These are phyloP conservation scores for Pseudozyma sp. DNA, from an alignment of 1,284 basidiomycete species.

Conservation along the genomic window DNA sequence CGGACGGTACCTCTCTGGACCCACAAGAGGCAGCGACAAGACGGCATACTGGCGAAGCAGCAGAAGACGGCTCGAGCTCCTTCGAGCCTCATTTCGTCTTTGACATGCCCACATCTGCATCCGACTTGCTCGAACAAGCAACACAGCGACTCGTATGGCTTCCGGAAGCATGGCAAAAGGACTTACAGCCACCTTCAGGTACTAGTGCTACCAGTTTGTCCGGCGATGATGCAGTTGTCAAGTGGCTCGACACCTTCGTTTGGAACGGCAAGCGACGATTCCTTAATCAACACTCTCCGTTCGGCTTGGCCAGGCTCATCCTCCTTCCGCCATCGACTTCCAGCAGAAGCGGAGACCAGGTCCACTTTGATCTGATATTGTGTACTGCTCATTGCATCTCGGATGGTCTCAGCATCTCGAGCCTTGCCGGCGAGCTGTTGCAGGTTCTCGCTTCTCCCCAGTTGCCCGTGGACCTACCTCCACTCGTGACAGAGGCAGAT, in stretches of 20 bases:
- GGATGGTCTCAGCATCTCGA: conserved; percentile 43
- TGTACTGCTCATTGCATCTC: conserved; percentile 45
- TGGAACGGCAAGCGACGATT: conserved; percentile 48
- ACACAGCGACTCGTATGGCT: conserved; percentile 21
- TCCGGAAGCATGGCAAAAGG: conserved; percentile 11
- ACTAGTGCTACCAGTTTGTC: not conserved
- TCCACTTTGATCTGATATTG: conserved; percentile 35
- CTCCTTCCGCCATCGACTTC: conserved; percentile 21
- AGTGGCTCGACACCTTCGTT: conserved; percentile 37
- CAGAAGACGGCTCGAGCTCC: conserved; percentile 37
- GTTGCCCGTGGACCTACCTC: conserved; percentile 17
- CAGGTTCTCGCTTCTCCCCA: conserved; percentile 23
- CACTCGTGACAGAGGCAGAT: conserved; percentile 5
- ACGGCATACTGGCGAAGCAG: conserved; percentile 35
- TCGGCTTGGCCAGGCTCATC: conserved; percentile 32
- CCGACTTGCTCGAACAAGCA: conserved; percentile 24
- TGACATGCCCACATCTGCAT: conserved; percentile 18
- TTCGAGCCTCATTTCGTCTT: conserved; percentile 51
- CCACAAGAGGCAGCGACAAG: conserved; percentile 23
- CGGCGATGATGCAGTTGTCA: conserved; percentile 14
- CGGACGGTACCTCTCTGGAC: conserved; percentile 21
- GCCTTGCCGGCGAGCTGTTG: conserved; percentile 32
- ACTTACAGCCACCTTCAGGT: not conserved
- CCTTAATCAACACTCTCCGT: conserved; percentile 23
- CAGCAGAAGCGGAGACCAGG: not conserved